Evolutionary conservation across 2,329 filamentous ascomycete species (phyloP).

Genomic region (Ploettnerulaceae sp.): DNA sequence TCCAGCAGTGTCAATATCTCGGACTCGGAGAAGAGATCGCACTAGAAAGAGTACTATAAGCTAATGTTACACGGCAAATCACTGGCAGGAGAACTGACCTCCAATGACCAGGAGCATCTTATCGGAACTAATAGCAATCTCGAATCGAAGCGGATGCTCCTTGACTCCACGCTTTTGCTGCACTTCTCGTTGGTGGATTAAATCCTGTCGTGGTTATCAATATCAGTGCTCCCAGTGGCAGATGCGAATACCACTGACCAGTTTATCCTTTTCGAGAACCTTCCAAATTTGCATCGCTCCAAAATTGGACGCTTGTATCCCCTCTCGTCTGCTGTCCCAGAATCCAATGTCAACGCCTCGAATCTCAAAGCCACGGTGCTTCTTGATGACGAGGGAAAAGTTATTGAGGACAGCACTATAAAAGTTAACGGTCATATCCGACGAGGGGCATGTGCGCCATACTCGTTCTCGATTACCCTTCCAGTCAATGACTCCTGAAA

Average conservation of each 20-base stretch:
- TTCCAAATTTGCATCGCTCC: conserved; percentile 1
- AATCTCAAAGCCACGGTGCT: background rate
- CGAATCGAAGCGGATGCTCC: conserved; percentile 4
- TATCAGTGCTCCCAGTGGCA: background rate
- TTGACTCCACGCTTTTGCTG: conserved; percentile 1
- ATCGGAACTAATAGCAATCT: background rate
- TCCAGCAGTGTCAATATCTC: background rate
- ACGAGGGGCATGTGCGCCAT: background rate
- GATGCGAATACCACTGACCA: conserved; percentile 2
- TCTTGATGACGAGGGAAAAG: background rate
- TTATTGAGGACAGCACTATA: background rate
- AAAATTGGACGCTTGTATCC: background rate
- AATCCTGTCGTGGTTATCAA: background rate
- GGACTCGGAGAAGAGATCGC: conserved; percentile 1
- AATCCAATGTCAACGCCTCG: background rate
- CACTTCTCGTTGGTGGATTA: background rate
- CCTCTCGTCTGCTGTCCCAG: conserved; percentile 1
- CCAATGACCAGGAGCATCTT: conserved; percentile 3
- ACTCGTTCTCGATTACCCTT: conserved; percentile 2
- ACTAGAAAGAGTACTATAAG: background rate
- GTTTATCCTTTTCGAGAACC: conserved; percentile 1
- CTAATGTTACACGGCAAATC: background rate
- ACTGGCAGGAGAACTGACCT: conserved; percentile 2
- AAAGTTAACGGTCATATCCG: background rate
- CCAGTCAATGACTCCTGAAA: conserved; percentile 1